Base-by-base conservation (phyloP, 192 early-diverging fungal genomes). In the Spizellomyces punctatus region DNA sequence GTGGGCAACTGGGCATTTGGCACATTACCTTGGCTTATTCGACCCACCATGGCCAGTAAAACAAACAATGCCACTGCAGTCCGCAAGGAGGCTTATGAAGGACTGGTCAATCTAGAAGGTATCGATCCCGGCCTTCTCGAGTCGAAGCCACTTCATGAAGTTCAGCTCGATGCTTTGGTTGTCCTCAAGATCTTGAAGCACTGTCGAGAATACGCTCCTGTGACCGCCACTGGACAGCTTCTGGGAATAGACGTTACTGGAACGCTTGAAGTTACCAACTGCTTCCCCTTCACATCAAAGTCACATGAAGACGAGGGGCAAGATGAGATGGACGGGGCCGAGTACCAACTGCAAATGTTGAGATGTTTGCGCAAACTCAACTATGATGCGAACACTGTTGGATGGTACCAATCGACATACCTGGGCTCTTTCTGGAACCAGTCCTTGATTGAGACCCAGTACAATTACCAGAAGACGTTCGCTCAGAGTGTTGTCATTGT, bases 101-200 rank as follows among this genome's bases (percentile, higher is more conserved):
- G 14, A 54, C 17, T 19, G 50, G 50, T 54, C 52, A 74, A 82
- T 61, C 76, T 82, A 43, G 81, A 79, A 16, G 81, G 81, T 42
- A 56, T 83, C 48, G 82, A 83, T 67, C 76, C 81, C 6, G 52
- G 69, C 14, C 76, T 79, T 27, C 64, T 83, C 44, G 78, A 57
- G 47, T 74, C 68, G 6, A 72, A 72, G 42, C 78, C 73, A 4
- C 42, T 81, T 22, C 44, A 17, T 21, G 50, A 48, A 46, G 80
- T 86, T 22, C 72, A 79, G 59, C 78, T 86, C 21, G 85, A 86
- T 58, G 75, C 85, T 16, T 63, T 79, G 6, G 93, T 94, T 47
- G 86, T 96, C n/a, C 83, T 98, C 49, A 94, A 96, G 85, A 98
- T 99, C 81, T 88, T 93, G 76, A 99, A 99, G 86, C 96, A 98